phyloP scores from a whole-genome alignment of 345 rosid species.

The Syzygium aqueum region DNA sequence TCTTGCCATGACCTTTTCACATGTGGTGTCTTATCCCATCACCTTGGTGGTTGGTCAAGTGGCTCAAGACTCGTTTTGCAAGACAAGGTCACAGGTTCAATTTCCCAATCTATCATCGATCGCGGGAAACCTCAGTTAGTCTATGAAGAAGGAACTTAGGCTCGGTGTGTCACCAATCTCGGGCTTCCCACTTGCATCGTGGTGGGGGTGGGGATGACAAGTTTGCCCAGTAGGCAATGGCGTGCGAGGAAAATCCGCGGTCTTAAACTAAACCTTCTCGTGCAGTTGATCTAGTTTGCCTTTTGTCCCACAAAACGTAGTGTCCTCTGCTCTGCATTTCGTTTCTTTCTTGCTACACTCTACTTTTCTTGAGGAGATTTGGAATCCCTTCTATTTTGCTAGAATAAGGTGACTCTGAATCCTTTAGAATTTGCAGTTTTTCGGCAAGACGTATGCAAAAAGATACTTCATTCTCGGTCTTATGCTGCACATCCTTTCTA shows the following conservation, averaged over 20 bases:
- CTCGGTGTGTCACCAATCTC: not conserved
- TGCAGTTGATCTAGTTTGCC: not conserved
- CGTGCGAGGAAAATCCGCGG: not conserved
- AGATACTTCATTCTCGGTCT: not conserved
- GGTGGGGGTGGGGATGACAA: not conserved
- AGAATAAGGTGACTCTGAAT: not conserved
- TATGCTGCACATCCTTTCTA: not conserved
- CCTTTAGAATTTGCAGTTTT: not conserved
- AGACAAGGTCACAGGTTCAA: not conserved
- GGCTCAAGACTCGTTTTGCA: not conserved
- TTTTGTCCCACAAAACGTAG: not conserved
- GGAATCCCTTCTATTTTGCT: not conserved
- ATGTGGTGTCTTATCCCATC: not conserved
- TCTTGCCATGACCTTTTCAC: not conserved
- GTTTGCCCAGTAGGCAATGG: not conserved
- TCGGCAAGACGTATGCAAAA: not conserved
- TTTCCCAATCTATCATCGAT: not conserved
- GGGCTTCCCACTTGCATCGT: not conserved
- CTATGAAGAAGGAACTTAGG: not conserved
- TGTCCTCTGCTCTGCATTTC: not conserved
- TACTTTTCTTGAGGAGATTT: not conserved
- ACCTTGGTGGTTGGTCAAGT: not conserved
- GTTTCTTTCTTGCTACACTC: not conserved
- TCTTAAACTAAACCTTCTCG: not conserved
- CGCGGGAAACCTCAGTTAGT: not conserved